phyloP scores from a whole-genome alignment of 768 basidiomycete genomes.

The Sporobolomyces phaffii region DNA sequence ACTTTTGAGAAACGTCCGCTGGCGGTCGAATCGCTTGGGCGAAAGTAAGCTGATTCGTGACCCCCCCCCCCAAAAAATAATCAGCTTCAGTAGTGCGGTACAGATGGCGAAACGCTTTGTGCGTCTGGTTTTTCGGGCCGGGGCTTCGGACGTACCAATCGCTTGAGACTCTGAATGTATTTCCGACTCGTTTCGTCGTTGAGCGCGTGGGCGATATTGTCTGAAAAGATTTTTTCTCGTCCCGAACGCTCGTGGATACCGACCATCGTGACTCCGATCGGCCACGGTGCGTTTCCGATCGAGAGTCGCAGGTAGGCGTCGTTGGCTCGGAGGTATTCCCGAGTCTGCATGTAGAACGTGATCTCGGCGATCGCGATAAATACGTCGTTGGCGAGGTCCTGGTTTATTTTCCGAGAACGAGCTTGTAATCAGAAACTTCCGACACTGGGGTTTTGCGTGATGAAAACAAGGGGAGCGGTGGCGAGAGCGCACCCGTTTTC shows the following conservation, averaged over 20 bases:
- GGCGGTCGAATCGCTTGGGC: constrained; percentile 34
- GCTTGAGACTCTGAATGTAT: constrained; percentile 94
- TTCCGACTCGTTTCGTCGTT: constrained; percentile 99
- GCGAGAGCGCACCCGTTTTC: constrained; percentile 64
- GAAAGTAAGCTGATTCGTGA: constrained; percentile 28
- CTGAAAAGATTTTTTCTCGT: constrained; percentile 92
- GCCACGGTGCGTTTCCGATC: constrained; percentile 99
- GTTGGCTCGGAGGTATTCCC: constrained; percentile 91
- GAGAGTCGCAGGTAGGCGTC: constrained; percentile 94
- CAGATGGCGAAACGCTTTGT: constrained; percentile 56
- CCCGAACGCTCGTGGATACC: constrained; percentile 92
- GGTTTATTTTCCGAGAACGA: no score
- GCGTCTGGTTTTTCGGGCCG: no score
- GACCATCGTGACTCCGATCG: constrained; percentile 96
- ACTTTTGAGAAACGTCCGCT: constrained; percentile 29
- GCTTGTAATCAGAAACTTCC: no score
- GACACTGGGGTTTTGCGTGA: no score
- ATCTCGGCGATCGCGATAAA: constrained; percentile 78
- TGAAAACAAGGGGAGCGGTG: background rate
- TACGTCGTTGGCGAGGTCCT: constrained; percentile 76
- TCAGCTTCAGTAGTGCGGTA: no score
- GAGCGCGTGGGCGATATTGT: constrained; percentile 94
- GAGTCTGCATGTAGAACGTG: constrained; percentile 90
- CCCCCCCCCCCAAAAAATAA: no score
- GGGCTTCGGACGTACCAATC: constrained; percentile 83